Conservation (phyloP, 2,329 filamentous ascomycete species). For the Aspergillus transmontanensis region DNA sequence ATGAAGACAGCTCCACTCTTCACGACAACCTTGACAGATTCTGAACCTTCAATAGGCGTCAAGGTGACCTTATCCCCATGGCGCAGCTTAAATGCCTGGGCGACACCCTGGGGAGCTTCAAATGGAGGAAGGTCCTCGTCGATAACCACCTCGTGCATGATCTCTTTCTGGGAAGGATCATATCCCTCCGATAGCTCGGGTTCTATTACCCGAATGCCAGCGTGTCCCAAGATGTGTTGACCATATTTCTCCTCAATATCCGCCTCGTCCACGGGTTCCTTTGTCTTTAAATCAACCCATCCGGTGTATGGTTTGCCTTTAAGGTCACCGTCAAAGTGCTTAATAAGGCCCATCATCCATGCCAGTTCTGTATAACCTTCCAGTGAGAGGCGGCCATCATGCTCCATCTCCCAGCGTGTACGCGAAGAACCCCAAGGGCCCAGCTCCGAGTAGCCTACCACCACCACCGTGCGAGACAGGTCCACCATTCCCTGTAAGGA, state of each 20-base stretch:
- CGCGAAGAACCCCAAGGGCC: constrained; percentile 95
- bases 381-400: constrained; percentile 91
- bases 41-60: constrained; percentile 90
- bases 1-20: constrained; percentile 94
- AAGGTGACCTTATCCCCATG: constrained; percentile 97
- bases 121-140: constrained; percentile 97
- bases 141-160: constrained; percentile 96
- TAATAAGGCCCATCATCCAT: constrained; percentile 99
- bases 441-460: constrained; percentile 82
- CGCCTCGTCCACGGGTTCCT: constrained; percentile 96
- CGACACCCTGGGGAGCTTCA: constrained; percentile 94
- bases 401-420: constrained; percentile 99
- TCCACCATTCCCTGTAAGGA: background rate
- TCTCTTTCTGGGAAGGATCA: constrained; percentile 97
- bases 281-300: constrained; percentile 92
- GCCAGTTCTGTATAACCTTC: constrained; percentile 99
- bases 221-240: constrained; percentile 92
- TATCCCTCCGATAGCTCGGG: constrained; percentile 96
- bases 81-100: constrained; percentile 94
- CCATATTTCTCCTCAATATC: constrained; percentile 98
- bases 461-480: background rate
- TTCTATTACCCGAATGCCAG: constrained; percentile 95
- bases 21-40: constrained; percentile 90
- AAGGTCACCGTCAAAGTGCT: constrained; percentile 93
- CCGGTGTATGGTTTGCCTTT: constrained; percentile 98